Conservation (phyloP, 306 rosid genomes). For the Citrullus mucosospermus region DNA sequence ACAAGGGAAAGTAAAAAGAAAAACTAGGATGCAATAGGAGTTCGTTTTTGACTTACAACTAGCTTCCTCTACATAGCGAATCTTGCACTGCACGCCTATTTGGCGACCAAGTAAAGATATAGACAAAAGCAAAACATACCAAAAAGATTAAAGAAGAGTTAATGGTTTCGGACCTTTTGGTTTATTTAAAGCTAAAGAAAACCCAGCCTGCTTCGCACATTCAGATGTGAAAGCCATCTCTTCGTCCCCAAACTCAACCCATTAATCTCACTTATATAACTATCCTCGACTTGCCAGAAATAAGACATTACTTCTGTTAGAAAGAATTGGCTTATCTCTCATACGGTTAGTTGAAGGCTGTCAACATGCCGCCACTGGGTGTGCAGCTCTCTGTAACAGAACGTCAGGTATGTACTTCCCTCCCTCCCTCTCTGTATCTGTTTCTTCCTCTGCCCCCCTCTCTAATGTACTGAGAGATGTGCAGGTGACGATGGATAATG, state of each 20-base stretch:
- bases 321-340: not conserved
- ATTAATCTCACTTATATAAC: not conserved
- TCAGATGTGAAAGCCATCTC: not conserved
- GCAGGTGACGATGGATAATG: constrained; percentile 33
- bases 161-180: not conserved
- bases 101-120: constrained; percentile 7
- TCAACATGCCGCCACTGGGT: not conserved
- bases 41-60: not conserved
- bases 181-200: constrained; percentile 3
- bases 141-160: not conserved
- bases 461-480: not conserved
- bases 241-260: not conserved
- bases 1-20: not conserved
- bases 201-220: not conserved
- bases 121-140: not conserved
- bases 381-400: not conserved
- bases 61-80: not conserved
- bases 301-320: not conserved
- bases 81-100: constrained; percentile 4
- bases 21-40: not conserved
- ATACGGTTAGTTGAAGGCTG: not conserved
- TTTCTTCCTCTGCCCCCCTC: not conserved
- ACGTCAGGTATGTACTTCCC: not conserved
- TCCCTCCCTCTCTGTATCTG: not conserved
- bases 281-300: not conserved